These are phyloP conservation scores for Pisolithus microcarpus DNA, from an alignment of 768 basidiomycete genomes.

Conservation along the genomic window DNA sequence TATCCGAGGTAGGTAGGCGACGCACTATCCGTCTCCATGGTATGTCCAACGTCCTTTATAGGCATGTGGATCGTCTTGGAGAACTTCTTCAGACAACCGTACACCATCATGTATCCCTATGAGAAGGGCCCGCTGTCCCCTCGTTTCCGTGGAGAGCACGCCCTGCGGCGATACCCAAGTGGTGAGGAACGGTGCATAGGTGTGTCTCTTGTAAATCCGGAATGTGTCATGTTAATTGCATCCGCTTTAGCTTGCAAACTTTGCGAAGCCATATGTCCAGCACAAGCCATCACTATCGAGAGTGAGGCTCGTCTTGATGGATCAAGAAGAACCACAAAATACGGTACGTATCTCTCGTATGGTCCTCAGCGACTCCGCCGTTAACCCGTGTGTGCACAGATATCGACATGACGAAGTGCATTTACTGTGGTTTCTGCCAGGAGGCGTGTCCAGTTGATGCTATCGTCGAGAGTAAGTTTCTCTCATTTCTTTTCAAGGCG, in stretches of 20 bases:
- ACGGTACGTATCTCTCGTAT: conserved; percentile 48
- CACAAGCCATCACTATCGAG: conserved; percentile 99
- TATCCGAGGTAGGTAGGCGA: conserved; percentile 65
- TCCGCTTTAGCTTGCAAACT: conserved; percentile 80
- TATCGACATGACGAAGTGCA: conserved; percentile 99
- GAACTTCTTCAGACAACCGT: conserved; percentile 89
- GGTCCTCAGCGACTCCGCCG: conserved; percentile 1
- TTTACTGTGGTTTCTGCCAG: conserved; percentile 99
- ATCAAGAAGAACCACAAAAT: conserved; percentile 94
- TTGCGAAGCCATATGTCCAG: conserved; percentile 98
- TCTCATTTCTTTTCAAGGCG: conserved; percentile 5
- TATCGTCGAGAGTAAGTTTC: conserved; percentile 88
- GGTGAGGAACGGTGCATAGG: conserved; percentile 99
- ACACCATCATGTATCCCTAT: conserved; percentile 97
- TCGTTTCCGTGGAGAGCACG: conserved; percentile 98
- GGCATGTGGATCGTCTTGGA: conserved; percentile 98
- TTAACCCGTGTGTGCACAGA: conserved; percentile 39
- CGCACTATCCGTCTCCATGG: neutral
- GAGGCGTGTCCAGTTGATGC: conserved; percentile 99
- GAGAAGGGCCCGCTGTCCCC: conserved; percentile 98
- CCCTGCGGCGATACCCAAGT: conserved; percentile 89
- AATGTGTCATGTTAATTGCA: conserved; percentile 3
- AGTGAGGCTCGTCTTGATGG: conserved; percentile 95
- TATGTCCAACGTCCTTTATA: conserved; percentile 27
- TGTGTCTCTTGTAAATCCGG: conserved; percentile 32